phyloP scores from a whole-genome alignment of 495 filamentous ascomycete species.

The Pyronema omphalodes region DNA sequence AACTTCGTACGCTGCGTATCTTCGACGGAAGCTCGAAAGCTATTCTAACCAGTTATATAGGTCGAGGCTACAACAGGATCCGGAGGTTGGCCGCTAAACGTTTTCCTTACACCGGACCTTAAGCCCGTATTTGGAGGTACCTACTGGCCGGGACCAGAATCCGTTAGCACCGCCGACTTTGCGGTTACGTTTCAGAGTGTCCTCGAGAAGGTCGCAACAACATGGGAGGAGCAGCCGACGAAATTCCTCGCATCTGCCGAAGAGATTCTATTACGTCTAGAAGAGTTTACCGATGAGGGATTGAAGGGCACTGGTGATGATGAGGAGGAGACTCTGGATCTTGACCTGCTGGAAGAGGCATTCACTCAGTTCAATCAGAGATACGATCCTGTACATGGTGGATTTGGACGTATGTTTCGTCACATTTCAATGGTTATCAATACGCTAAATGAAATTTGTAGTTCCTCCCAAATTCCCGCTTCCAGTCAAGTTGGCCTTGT shows the following conservation, averaged over 20 bases:
- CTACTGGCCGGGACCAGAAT: slow-evolving; percentile 76
- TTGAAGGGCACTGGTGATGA: slow-evolving; percentile 29
- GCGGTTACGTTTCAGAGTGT: slow-evolving; percentile 62
- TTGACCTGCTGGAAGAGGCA: slow-evolving; percentile 83
- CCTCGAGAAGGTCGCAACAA: slow-evolving; percentile 55
- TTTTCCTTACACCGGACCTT: slow-evolving; percentile 83
- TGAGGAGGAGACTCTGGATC: slow-evolving; percentile 52
- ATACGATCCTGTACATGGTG: slow-evolving; percentile 61
- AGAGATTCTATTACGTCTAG: slow-evolving; percentile 60
- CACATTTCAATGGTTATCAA: neutral
- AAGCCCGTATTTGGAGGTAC: slow-evolving; percentile 92
- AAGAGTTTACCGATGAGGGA: slow-evolving; percentile 47
- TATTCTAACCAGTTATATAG: slow-evolving; percentile 10
- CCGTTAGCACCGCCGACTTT: slow-evolving; percentile 32
- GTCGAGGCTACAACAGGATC: slow-evolving; percentile 72
- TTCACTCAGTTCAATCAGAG: slow-evolving; percentile 58
- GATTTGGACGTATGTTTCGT: slow-evolving; percentile 40
- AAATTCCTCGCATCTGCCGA: slow-evolving; percentile 64
- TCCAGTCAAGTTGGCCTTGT: slow-evolving; percentile 63
- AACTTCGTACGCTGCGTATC: slow-evolving; percentile 48
- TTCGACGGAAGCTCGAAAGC: neutral
- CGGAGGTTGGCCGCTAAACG: slow-evolving; percentile 87
- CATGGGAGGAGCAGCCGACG: slow-evolving; percentile 72
- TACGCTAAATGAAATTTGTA: slow-evolving; percentile 14
- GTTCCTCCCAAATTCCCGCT: slow-evolving; percentile 77